Evolutionary conservation across 1,284 basidiomycete genomes (phyloP).

Genomic region (Lentinus polychrous): DNA sequence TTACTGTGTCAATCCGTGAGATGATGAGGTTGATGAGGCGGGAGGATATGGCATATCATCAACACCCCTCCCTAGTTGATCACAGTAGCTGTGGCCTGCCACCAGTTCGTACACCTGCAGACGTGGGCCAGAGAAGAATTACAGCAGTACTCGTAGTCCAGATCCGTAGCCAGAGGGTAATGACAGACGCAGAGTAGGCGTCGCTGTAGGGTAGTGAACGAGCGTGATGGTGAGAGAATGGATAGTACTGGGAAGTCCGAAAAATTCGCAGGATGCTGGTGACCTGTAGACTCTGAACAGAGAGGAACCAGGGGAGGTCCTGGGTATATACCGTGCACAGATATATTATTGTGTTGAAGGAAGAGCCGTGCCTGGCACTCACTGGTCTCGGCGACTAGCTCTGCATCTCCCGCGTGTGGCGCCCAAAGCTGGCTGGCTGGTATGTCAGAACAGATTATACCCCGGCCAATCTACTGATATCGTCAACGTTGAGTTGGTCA

Average conservation of each 20-base stretch:
- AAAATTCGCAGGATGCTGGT: too few relatives aligned
- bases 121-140: not conserved
- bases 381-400: not conserved
- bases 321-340: not conserved
- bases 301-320: too few relatives aligned
- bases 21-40: slow-evolving; percentile 2
- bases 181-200: too few relatives aligned
- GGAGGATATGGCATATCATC: slow-evolving; percentile 1
- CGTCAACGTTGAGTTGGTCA: too few relatives aligned
- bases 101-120: not conserved
- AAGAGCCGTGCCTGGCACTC: not conserved
- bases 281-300: too few relatives aligned
- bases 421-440: too few relatives aligned
- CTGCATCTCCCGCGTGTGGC: not conserved
- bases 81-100: too few relatives aligned
- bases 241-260: not conserved
- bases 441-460: too few relatives aligned
- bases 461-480: too few relatives aligned
- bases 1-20: slow-evolving; percentile 3
- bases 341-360: not conserved
- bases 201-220: not conserved
- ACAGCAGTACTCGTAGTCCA: too few relatives aligned
- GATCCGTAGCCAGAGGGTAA: too few relatives aligned
- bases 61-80: too few relatives aligned
- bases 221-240: not conserved